phyloP scores from a whole-genome alignment of 306 rosid genomes.

The Dryas alaskensis region DNA sequence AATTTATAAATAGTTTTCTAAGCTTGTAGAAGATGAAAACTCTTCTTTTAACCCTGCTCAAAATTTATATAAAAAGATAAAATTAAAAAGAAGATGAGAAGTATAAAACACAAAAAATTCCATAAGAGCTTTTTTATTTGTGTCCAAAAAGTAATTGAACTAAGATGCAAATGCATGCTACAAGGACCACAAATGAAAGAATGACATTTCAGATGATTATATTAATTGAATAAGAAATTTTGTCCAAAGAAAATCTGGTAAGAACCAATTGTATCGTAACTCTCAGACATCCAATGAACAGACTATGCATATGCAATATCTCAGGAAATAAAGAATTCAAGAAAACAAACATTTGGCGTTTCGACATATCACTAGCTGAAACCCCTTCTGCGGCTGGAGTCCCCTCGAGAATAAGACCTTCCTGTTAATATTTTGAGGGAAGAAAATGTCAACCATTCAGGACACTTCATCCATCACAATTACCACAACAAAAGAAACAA shows the following conservation, averaged over 20 bases:
- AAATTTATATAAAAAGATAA: background rate
- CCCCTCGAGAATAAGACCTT: conserved; percentile 84
- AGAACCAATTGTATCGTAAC: background rate
- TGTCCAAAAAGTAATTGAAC: background rate
- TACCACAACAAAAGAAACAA: background rate
- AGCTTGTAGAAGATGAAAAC: background rate
- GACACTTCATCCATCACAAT: background rate
- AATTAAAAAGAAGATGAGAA: background rate
- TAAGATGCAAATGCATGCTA: background rate
- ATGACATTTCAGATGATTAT: background rate
- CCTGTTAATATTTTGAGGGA: conserved; percentile 46
- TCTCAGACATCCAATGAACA: background rate
- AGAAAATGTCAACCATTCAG: conserved; percentile 31
- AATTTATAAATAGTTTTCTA: background rate
- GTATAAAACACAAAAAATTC: background rate
- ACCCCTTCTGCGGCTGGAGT: conserved; percentile 96
- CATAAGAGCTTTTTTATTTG: background rate
- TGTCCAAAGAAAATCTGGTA: background rate
- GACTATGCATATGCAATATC: background rate
- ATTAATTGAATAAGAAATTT: background rate
- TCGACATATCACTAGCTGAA: conserved; percentile 72
- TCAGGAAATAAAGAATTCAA: background rate
- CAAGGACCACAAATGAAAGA: background rate
- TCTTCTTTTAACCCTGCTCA: background rate
- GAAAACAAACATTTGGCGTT: conserved; percentile 73